These are phyloP conservation scores for Saccharum hybrid DNA, from an alignment of 202 grass and related monocot genomes.

Conservation along the genomic window DNA sequence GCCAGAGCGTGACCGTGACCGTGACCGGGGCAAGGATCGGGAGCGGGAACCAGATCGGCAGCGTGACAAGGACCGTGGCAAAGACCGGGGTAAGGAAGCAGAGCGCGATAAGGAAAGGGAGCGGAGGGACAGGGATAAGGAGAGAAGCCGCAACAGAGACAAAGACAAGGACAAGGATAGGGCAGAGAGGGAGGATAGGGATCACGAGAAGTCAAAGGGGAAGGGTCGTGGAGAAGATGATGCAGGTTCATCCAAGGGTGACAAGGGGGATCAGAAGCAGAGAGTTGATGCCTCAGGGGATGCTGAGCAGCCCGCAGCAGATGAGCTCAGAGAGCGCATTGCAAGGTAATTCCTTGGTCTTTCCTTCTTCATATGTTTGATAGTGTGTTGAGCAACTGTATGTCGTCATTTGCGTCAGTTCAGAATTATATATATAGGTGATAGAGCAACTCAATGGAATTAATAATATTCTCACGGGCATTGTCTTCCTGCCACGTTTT, in stretches of 20 bases:
- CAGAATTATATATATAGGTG: neutral
- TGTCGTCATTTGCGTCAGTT: neutral
- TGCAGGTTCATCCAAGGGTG: constrained; percentile 47
- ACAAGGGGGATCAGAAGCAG: constrained; percentile 44
- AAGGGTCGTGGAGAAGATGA: constrained; percentile 54
- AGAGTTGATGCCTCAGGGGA: constrained; percentile 38
- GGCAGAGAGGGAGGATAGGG: constrained; percentile 51
- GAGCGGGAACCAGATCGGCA: constrained; percentile 49
- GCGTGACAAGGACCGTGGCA: constrained; percentile 46
- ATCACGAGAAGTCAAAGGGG: constrained; percentile 47
- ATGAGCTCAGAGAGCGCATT: constrained; percentile 66
- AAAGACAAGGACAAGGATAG: constrained; percentile 60
- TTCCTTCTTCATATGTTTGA: too few species aligned
- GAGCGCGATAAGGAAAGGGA: constrained; percentile 64
- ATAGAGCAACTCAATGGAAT: neutral
- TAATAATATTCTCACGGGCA: neutral
- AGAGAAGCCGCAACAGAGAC: constrained; percentile 55
- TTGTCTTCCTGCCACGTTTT: neutral
- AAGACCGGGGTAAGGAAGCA: constrained; percentile 53
- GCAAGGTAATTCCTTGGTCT: constrained; percentile 49
- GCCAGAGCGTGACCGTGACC: constrained; percentile 33
- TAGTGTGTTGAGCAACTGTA: neutral
- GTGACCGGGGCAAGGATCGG: constrained; percentile 55
- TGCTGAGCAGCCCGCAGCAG: constrained; percentile 23
- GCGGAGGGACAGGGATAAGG: constrained; percentile 65